Percentiles rank a stretch among this genome's conserved stretches.
Evolutionary conservation across 805 yeast species (phyloP).

Genomic region (Scheffersomyces coipomensis): DNA sequence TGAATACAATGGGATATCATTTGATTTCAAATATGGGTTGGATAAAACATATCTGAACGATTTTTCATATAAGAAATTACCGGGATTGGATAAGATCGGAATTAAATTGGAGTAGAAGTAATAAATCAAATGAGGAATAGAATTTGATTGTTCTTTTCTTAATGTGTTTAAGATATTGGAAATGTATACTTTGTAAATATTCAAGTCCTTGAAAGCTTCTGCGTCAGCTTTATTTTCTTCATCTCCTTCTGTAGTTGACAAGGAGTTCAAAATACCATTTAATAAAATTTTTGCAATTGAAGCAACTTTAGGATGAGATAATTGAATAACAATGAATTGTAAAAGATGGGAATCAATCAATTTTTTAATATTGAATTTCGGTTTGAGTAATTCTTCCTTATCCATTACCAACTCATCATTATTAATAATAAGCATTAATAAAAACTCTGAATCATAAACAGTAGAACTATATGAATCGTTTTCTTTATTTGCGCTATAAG

Average conservation of each 20-base stretch:
- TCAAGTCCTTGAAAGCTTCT: conserved; percentile 50
- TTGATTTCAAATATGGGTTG: conserved; percentile 43
- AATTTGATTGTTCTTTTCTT: conserved; percentile 15
- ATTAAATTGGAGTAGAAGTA: conserved; percentile 53
- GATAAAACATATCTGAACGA: conserved; percentile 63
- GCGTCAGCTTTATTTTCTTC: conserved; percentile 9
- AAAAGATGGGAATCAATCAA: conserved; percentile 58
- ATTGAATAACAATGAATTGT: conserved; percentile 46
- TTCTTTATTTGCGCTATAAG: conserved; percentile 10
- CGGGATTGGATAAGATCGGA: conserved; percentile 63
- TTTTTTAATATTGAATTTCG: conserved; percentile 50
- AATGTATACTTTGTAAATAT: conserved; percentile 52
- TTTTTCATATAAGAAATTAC: conserved; percentile 71
- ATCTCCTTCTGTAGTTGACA: conserved; percentile 12
- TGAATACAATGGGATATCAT: conserved; percentile 47
- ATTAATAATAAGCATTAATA: conserved; percentile 59
- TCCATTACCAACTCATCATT: conserved; percentile 59
- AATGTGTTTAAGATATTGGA: conserved; percentile 44
- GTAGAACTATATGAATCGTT: conserved; percentile 23
- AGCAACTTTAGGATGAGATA: conserved; percentile 33
- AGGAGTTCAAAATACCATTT: conserved; percentile 39
- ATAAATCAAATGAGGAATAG: conserved; percentile 56
- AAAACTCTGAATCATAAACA: conserved; percentile 69
- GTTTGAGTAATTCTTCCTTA: conserved; percentile 18
- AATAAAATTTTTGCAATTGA: conserved; percentile 45